phyloP scores from a whole-genome alignment of 441 rosid species.

The Euphorbia corollata region DNA sequence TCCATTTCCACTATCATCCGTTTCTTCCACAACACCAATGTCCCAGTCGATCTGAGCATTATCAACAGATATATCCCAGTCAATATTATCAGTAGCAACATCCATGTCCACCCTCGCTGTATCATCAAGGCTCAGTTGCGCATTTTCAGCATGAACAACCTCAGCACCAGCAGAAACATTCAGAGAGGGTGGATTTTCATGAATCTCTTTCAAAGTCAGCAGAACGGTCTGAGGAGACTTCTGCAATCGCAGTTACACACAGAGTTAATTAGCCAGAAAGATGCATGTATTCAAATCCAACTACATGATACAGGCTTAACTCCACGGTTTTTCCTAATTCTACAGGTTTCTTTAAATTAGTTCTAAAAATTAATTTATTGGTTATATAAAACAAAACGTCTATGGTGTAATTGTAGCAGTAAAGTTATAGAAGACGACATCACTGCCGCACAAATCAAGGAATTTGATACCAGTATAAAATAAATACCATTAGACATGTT shows the following conservation, averaged over 20 bases:
- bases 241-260: conserved; percentile 42
- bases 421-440: not conserved
- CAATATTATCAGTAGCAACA: conserved; percentile 51
- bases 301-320: not conserved
- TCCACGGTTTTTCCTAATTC: not conserved
- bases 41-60: conserved; percentile 88
- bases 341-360: not conserved
- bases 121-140: conserved; percentile 35
- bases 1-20: conserved; percentile 65
- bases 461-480: not conserved
- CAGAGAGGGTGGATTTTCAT: conserved; percentile 69
- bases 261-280: conserved; percentile 16
- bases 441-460: not conserved
- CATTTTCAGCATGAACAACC: conserved; percentile 33
- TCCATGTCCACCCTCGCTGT: conserved; percentile 35
- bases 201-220: conserved; percentile 55
- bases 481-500: too few relatives aligned
- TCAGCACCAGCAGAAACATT: conserved; percentile 53
- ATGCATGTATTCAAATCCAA: conserved; percentile 12
- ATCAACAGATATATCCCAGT: conserved; percentile 92
- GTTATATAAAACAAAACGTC: not conserved
- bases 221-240: conserved; percentile 44
- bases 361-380: not conserved
- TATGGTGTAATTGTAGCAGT: not conserved
- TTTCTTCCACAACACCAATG: conserved; percentile 73